Evolutionary conservation across 805 yeast species (phyloP).

Genomic region (Naumovozyma castellii): DNA sequence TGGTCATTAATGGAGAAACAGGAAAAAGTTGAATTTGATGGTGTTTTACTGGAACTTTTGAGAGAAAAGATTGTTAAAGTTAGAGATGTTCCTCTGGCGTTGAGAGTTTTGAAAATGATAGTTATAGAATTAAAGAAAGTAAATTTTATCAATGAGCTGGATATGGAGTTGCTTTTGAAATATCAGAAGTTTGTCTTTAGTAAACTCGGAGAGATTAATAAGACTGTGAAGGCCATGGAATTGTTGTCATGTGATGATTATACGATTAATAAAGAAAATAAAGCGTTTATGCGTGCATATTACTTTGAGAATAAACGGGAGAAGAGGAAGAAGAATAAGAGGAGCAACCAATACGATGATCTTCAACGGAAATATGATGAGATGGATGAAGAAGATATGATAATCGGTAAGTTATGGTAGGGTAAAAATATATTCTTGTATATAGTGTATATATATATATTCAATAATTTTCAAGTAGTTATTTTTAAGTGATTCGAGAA

Average conservation of each 20-base stretch:
- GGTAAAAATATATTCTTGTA: conserved; percentile 5
- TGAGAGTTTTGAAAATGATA: conserved; percentile 7
- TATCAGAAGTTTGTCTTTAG: conserved; percentile 18
- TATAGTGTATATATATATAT: neutral
- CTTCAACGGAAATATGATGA: conserved; percentile 14
- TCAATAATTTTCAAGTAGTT: no score
- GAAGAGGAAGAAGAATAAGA: conserved; percentile 4
- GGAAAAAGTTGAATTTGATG: no score
- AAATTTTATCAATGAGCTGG: conserved; percentile 3
- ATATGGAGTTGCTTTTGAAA: conserved; percentile 7
- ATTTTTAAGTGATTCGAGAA: conserved; percentile 54
- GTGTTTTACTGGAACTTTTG: conserved; percentile 14
- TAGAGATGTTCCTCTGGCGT: conserved; percentile 6
- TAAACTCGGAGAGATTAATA: conserved; percentile 10
- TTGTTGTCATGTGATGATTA: conserved; percentile 17
- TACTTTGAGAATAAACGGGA: conserved; percentile 5
- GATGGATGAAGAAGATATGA: conserved; percentile 21
- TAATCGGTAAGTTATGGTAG: conserved; percentile 27
- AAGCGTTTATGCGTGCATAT: conserved; percentile 7
- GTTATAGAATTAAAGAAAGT: neutral
- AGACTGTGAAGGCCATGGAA: conserved; percentile 9
- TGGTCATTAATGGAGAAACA: conserved; percentile 20
- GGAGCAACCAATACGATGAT: conserved; percentile 1
- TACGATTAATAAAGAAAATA: conserved; percentile 7
- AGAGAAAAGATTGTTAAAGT: conserved; percentile 11